A percentile compares a stretch with the other conserved stretches of the same genome.
phyloP scores from a whole-genome alignment of 169 alveolate genomes.

The Plasmodium gaboni region DNA sequence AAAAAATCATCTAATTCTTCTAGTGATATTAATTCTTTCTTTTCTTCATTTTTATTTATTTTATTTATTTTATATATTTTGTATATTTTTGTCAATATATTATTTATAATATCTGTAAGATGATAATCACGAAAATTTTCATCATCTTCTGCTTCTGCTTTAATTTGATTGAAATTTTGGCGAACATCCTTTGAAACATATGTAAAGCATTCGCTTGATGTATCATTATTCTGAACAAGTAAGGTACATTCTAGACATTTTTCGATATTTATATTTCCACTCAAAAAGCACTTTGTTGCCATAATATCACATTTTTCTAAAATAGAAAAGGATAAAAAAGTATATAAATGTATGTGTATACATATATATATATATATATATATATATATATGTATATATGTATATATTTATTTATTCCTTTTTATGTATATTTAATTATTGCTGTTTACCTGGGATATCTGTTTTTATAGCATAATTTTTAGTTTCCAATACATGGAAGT shows the following conservation, averaged over 20 bases:
- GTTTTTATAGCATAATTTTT: slow-evolving; percentile 20
- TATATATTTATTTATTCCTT: no score
- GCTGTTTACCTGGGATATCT: slow-evolving; percentile 36
- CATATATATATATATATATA: no score
- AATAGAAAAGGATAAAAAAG: background rate
- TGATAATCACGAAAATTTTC: slow-evolving; percentile 12
- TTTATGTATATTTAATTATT: no score
- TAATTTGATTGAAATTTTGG: background rate
- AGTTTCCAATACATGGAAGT: background rate
- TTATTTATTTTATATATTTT: slow-evolving; percentile 5
- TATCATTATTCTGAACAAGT: slow-evolving; percentile 4
- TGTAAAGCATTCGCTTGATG: slow-evolving; percentile 17
- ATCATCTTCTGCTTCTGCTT: slow-evolving; percentile 7
- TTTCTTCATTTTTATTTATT: background rate
- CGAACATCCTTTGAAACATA: slow-evolving; percentile 13
- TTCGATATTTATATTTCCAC: slow-evolving; percentile 32
- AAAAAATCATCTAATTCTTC: slow-evolving; percentile 21
- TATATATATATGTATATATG: no score
- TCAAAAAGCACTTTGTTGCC: slow-evolving; percentile 38
- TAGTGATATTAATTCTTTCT: slow-evolving; percentile 5
- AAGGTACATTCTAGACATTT: slow-evolving; percentile 45
- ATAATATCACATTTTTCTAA: slow-evolving; percentile 16
- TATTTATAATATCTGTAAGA: slow-evolving; percentile 21
- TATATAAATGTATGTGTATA: no score
- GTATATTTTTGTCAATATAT: slow-evolving; percentile 21